Conservation (phyloP, 805 yeast species). For the Cyberlindnera japonica region DNA sequence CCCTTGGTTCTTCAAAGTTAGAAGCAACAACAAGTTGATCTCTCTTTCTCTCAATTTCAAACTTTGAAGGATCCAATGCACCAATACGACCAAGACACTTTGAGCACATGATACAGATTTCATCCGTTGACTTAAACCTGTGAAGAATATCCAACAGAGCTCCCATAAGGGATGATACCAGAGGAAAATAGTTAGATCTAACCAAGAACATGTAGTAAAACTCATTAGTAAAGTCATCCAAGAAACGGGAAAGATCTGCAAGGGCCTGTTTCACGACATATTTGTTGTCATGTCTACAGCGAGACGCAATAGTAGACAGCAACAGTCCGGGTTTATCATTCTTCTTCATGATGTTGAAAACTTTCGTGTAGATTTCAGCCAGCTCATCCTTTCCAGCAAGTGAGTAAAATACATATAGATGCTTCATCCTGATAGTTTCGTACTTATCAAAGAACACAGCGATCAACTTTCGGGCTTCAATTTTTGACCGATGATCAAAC, state of each 20-base stretch:
- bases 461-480: slow-evolving; percentile 51
- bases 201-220: slow-evolving; percentile 43
- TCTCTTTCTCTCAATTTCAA: slow-evolving; percentile 39
- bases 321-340: slow-evolving; percentile 34
- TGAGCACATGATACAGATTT: slow-evolving; percentile 58
- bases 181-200: slow-evolving; percentile 30
- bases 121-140: slow-evolving; percentile 47
- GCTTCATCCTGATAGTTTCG: slow-evolving; percentile 34
- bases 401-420: slow-evolving; percentile 51
- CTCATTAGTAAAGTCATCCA: slow-evolving; percentile 46
- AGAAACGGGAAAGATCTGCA: slow-evolving; percentile 54
- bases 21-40: slow-evolving; percentile 48
- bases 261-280: slow-evolving; percentile 73
- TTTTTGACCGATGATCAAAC: slow-evolving; percentile 47
- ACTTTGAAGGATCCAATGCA: slow-evolving; percentile 61
- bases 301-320: slow-evolving; percentile 48
- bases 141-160: slow-evolving; percentile 55
- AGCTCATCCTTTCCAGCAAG: slow-evolving; percentile 43
- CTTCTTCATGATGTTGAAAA: slow-evolving; percentile 28
- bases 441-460: slow-evolving; percentile 33
- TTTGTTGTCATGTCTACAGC: slow-evolving; percentile 59
- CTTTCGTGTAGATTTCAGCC: slow-evolving; percentile 30
- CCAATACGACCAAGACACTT: slow-evolving; percentile 75
- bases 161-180: slow-evolving; percentile 44
- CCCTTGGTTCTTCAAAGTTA: slow-evolving; percentile 59